Base-by-base conservation (phyloP, 345 rosid genomes). In the Populus tremula region DNA sequence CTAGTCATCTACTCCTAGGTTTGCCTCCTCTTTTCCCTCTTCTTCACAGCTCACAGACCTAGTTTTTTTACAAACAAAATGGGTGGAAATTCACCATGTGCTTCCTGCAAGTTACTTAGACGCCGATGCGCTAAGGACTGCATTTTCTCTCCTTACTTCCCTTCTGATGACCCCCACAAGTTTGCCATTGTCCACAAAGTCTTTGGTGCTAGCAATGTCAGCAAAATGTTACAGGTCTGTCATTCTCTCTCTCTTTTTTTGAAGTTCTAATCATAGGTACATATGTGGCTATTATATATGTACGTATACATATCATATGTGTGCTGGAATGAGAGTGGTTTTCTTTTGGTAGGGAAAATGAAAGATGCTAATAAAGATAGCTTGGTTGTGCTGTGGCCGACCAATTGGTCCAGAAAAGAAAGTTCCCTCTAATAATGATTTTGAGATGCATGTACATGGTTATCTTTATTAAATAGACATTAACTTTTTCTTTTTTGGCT, bases 121-220 rank as follows among this genome's bases (percentile, higher is more conserved):
- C 79, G 83, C 49, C 79, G 83, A 2, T 80, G 83, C 43, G 79
- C 83, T 0, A 76, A 65, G 49, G 83, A 80, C 68, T 80, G 83
- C 69, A 41, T 76, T 39, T 80, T 80, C 14, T 76, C 83, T 27
- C 83, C 83, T 49, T 76, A 75, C 59, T 80, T 80, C 79, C 79
- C 83, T 56, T 80, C 83, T 12, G 83, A 80, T 66, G 83, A 80
- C 16, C 83, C 83, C 39, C 83, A 71, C 79, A 80, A 80, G 73
- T 80, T 80, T 65, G 83, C 79, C 70, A 75, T 81, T 67, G 83
- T 81, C 20, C 83, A 81, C 69, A 81, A 81, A 79, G 80, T 81
- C 79, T 81, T 81, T 21, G 83, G 83, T 45, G 83, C 83, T 64
- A 81, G 83, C 77, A 81, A 81, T 20, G 80, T 81, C 33, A 81